Conservation (phyloP, 257 asterid species). For the Catharanthus roseus region DNA sequence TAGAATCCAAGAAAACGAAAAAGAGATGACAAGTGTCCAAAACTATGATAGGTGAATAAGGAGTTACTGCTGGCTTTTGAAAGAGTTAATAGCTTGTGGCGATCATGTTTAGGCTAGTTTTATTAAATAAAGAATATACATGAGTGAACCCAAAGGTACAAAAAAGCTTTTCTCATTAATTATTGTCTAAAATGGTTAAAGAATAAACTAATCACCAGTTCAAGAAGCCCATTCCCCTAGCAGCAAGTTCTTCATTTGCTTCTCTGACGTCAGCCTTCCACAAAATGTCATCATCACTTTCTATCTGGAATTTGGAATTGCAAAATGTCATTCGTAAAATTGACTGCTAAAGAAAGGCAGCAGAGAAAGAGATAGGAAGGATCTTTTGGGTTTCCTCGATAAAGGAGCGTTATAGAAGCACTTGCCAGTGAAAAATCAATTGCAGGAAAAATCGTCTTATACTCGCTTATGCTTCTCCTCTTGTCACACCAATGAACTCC, state of each 20-base stretch:
- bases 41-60: neutral
- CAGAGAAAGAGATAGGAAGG: too few species aligned
- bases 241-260: slow-evolving; percentile 57
- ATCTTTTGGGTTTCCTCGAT: neutral
- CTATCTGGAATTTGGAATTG: slow-evolving; percentile 45
- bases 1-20: neutral
- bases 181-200: neutral
- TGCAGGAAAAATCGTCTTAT: slow-evolving; percentile 73
- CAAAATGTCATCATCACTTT: slow-evolving; percentile 61
- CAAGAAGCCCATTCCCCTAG: slow-evolving; percentile 71
- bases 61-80: neutral
- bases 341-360: neutral
- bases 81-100: neutral
- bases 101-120: neutral
- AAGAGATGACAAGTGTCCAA: neutral
- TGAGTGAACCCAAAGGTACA: neutral
- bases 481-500: slow-evolving; percentile 97
- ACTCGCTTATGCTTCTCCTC: slow-evolving; percentile 78
- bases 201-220: slow-evolving; percentile 48
- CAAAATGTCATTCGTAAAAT: neutral
- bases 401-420: neutral
- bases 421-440: slow-evolving; percentile 92
- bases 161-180: neutral
- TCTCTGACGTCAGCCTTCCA: slow-evolving; percentile 75
- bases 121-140: neutral